Conservation (phyloP, 352 stramenopile genomes). For the Phytophthora constricta region DNA sequence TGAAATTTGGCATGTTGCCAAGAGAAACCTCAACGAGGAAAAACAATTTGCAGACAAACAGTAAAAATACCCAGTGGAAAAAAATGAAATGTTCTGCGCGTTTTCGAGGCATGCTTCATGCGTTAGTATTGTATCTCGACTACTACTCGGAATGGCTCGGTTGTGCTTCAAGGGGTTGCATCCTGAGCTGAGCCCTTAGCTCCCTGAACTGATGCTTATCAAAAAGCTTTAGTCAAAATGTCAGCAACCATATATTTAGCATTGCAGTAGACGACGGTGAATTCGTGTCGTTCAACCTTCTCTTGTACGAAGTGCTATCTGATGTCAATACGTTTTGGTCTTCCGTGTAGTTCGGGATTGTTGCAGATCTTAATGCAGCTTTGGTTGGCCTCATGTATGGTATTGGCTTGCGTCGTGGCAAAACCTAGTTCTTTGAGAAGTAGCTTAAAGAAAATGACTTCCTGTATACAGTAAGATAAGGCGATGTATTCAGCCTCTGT, state of each 20-base stretch:
- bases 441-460: conserved; percentile 2
- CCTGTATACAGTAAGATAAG: conserved; percentile 13
- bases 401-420: not conserved
- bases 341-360: conserved; percentile 33
- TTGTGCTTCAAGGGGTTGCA: conserved; percentile 3
- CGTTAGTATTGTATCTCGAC: not conserved
- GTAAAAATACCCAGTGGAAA: not conserved
- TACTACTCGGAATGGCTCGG: conserved; percentile 1
- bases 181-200: conserved; percentile 10
- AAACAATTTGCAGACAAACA: not conserved
- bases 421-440: not conserved
- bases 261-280: conserved; percentile 32
- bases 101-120: conserved; percentile 16
- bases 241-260: conserved; percentile 32
- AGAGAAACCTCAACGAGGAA: not conserved
- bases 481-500: conserved; percentile 12
- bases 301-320: conserved; percentile 37
- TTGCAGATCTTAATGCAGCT: conserved; percentile 38
- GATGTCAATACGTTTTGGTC: conserved; percentile 44
- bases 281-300: conserved; percentile 28
- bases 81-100: not conserved
- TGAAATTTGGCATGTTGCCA: no score
- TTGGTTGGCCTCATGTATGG: conserved; percentile 38
- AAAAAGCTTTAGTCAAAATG: conserved; percentile 39
- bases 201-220: conserved; percentile 9